These are phyloP conservation scores for Mrakia frigida DNA, from an alignment of 768 basidiomycete genomes.

Conservation along the genomic window DNA sequence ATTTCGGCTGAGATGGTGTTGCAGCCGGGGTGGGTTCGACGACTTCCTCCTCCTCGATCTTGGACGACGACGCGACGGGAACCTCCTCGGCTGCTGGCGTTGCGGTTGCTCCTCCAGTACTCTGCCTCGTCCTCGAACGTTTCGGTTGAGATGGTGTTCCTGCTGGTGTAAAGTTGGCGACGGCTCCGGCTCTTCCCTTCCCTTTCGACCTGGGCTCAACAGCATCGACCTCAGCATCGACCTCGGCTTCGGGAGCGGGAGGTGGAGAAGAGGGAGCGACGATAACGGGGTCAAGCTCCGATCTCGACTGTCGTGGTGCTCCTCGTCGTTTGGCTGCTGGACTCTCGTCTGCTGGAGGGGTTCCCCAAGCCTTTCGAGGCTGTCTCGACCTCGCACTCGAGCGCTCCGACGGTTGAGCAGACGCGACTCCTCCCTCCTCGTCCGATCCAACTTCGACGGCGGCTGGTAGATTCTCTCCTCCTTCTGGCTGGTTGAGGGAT, in stretches of 20 bases:
- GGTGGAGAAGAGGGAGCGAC: too few relatives aligned
- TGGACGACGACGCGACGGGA: neutral
- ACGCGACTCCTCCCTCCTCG: neutral
- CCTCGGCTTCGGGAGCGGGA: neutral
- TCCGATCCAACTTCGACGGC: too few relatives aligned
- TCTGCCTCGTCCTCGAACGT: neutral
- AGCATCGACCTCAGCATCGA: neutral
- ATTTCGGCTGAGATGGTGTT: too few relatives aligned
- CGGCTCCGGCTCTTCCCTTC: neutral
- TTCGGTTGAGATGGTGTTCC: neutral
- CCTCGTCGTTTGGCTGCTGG: too few relatives aligned
- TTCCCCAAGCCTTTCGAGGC: neutral
- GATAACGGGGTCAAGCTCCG: too few relatives aligned
- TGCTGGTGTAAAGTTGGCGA: too few relatives aligned
- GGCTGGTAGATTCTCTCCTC: neutral
- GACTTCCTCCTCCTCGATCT: neutral
- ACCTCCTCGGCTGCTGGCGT: too few relatives aligned
- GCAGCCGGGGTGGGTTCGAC: too few relatives aligned
- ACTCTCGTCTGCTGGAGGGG: neutral
- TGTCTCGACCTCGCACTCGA: neutral
- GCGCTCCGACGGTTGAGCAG: neutral
- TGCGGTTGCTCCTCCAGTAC: neutral
- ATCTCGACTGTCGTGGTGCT: too few relatives aligned
- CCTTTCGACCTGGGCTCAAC: neutral
- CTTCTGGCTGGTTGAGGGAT: neutral